These are phyloP conservation scores for Amphirosellinia nigrospora DNA, from an alignment of 495 filamentous ascomycete species.

Conservation along the genomic window DNA sequence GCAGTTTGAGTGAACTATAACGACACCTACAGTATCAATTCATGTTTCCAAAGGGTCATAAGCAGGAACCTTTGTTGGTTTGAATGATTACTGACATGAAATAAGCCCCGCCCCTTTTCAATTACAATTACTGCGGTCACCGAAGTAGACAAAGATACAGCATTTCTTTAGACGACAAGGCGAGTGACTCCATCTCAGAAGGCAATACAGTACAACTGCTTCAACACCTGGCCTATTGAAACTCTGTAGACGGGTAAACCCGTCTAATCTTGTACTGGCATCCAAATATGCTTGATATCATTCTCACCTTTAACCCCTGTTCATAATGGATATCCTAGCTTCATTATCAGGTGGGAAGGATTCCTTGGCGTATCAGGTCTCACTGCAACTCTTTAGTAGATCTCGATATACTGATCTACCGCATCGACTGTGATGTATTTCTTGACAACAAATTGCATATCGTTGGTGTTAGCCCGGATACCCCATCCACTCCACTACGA, in stretches of 20 bases:
- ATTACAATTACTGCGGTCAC: background rate
- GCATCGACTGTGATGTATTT: too few species aligned
- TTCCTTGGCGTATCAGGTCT: slow-evolving; percentile 26
- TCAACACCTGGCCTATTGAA: background rate
- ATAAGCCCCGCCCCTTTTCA: background rate
- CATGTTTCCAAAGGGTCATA: background rate
- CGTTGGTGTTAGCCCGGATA: too few species aligned
- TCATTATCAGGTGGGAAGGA: slow-evolving; percentile 12
- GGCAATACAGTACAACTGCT: background rate
- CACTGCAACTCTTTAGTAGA: slow-evolving; percentile 8
- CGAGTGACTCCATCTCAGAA: background rate
- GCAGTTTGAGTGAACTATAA: background rate
- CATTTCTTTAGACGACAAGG: background rate
- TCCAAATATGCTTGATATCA: background rate
- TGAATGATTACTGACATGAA: background rate
- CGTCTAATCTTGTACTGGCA: background rate
- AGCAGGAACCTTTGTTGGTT: slow-evolving; percentile 3
- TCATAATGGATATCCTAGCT: background rate
- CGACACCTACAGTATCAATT: background rate
- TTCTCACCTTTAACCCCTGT: background rate
- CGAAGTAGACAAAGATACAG: background rate
- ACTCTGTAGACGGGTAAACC: background rate
- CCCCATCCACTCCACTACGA: too few species aligned
- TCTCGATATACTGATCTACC: background rate
- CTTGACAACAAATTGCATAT: too few species aligned